phyloP scores from a whole-genome alignment of 257 asterid species.

The Solanum chmielewskii region DNA sequence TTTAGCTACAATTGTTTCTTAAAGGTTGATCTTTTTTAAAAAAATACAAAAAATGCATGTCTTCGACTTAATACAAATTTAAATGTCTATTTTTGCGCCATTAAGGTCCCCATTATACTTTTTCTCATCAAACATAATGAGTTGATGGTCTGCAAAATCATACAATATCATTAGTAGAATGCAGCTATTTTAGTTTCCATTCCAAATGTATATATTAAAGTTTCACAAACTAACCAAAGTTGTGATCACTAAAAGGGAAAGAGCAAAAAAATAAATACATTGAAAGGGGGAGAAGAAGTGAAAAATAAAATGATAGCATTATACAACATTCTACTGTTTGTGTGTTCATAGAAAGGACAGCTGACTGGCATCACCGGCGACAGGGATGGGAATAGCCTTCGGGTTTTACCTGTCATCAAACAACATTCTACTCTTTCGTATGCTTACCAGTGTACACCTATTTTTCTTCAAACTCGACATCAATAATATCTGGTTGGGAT shows the following conservation, averaged over 20 bases:
- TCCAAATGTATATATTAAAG: neutral
- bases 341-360: neutral
- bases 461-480: slow-evolving; percentile 94
- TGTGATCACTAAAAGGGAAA: neutral
- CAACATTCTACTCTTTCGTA: neutral
- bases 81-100: too few relatives aligned
- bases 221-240: neutral
- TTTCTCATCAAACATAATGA: neutral
- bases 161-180: neutral
- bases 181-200: neutral
- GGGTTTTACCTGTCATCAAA: neutral
- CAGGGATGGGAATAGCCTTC: neutral
- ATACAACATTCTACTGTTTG: neutral
- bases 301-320: neutral
- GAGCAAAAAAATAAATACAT: neutral
- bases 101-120: neutral
- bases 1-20: neutral
- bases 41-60: too few relatives aligned
- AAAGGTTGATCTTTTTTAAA: neutral
- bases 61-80: too few relatives aligned
- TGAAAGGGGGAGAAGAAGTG: neutral
- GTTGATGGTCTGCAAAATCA: neutral
- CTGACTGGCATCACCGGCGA: neutral
- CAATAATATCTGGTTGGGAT: slow-evolving; percentile 68
- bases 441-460: slow-evolving; percentile 13